Base-by-base conservation (phyloP, 2,329 filamentous ascomycete genomes). In the Scopulariopsis brevicaulis region DNA sequence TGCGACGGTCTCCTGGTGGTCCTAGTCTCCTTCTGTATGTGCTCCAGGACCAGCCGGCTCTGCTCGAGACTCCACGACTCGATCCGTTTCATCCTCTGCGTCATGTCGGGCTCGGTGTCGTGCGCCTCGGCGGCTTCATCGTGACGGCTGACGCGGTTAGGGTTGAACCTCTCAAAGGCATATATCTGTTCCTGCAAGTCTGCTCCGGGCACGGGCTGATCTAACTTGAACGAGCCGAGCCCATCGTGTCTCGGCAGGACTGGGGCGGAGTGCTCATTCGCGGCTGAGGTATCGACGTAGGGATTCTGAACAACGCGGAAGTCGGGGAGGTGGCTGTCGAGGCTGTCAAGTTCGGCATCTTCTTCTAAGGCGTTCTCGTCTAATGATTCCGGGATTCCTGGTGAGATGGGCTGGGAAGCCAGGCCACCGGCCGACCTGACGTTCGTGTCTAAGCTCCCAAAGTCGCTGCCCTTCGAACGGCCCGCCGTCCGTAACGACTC, bases 221-320 rank as follows among this genome's bases (percentile, higher is more conserved):
- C 69, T 67, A 89, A 60, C 70, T 77, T 82, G 69, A 99, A 99
- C 7, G 87, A 89, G 4, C 94, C 94, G 53, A 97, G 73, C 1
- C 94, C 94, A 75, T 99, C 92, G 67, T 99, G 94, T 1, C 85
- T 83, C 0, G 94, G 94, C n/a, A 99, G 79, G 2, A 96, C 83
- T 0, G 89, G 84, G 20, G 79, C 77, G 22, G 82, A 76, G 62
- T 82, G 83, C 53, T 82, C 75, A 66, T 61, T 71, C 71, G 61
- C 72, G 68, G 59, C 76, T 64, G 64, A 72, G 58, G 62, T 71
- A 64, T 54, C 70, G 65, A 62, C 71, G 65, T 65, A 79, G 32
- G 69, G 74, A 57, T 65, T 66, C 8, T 79, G 75, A 7, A 76
- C 77, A 52, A 90, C 84, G 56, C 90, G 84, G 67, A 96, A 96